Conservation (phyloP, 345 rosid species). For the Streptanthus diversifolius region DNA sequence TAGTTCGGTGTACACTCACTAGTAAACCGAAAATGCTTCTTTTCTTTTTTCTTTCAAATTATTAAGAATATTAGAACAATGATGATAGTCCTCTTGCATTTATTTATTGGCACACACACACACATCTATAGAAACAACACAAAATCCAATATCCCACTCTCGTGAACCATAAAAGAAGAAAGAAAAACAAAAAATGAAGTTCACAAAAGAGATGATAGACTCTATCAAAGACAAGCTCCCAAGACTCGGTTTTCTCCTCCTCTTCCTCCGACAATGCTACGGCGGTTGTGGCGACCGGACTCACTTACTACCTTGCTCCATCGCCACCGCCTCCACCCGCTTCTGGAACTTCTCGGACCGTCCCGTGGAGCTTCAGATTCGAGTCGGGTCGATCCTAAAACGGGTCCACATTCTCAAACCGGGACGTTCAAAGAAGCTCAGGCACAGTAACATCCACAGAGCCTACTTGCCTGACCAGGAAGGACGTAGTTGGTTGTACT, state of each 20-base stretch:
- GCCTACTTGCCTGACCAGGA: slow-evolving; percentile 45
- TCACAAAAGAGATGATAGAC: slow-evolving; percentile 38
- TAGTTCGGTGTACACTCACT: not conserved
- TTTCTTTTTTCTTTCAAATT: not conserved
- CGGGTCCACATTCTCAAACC: slow-evolving; percentile 78
- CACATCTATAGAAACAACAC: not conserved
- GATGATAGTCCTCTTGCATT: slow-evolving; percentile 7
- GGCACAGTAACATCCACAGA: slow-evolving; percentile 69
- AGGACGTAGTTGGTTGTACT: slow-evolving; percentile 59
- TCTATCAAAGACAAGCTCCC: slow-evolving; percentile 40
- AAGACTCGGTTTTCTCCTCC: slow-evolving; percentile 39
- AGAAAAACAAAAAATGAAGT: slow-evolving; percentile 35
- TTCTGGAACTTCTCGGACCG: slow-evolving; percentile 75
- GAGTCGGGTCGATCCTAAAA: slow-evolving; percentile 79
- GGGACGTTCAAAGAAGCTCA: slow-evolving; percentile 69
- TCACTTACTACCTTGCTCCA: slow-evolving; percentile 32
- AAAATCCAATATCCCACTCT: slow-evolving; percentile 14
- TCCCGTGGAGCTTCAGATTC: slow-evolving; percentile 68
- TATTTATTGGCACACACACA: slow-evolving; percentile 3
- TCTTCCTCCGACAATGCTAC: slow-evolving; percentile 44
- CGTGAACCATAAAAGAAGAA: slow-evolving; percentile 15
- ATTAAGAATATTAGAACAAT: not conserved
- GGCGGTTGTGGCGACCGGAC: slow-evolving; percentile 70
- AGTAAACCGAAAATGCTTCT: not conserved
- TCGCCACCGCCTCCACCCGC: slow-evolving; percentile 37